These are phyloP conservation scores for Blumeriella jaapii DNA, from an alignment of 2,329 filamentous ascomycete species.

Conservation along the genomic window DNA sequence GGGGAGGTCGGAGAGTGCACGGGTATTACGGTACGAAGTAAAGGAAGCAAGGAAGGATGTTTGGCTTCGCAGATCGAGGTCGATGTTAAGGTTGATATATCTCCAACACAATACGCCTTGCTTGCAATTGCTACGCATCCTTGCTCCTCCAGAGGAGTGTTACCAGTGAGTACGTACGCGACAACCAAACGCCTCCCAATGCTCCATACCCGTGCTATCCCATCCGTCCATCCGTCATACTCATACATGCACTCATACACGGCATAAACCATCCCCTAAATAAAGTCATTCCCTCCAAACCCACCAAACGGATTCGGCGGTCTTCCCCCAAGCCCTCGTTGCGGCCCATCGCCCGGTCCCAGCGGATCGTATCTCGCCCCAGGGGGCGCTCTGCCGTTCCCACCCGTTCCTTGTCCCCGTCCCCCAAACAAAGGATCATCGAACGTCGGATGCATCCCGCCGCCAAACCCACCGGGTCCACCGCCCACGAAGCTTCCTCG, in stretches of 20 bases:
- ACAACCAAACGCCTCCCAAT: not conserved
- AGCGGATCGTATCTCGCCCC: conserved; percentile 88
- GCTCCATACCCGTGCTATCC: conserved; percentile 6
- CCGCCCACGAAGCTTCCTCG: conserved; percentile 51
- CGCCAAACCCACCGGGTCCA: conserved; percentile 45
- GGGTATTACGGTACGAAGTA: too few species aligned
- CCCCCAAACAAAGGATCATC: conserved; percentile 78
- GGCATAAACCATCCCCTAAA: conserved; percentile 25
- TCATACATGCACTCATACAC: not conserved
- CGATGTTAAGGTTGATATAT: too few species aligned
- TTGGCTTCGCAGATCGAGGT: too few species aligned
- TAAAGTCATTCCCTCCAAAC: conserved; percentile 44
- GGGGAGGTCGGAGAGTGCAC: too few species aligned
- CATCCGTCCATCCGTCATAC: too few species aligned
- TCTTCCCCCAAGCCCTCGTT: conserved; percentile 32
- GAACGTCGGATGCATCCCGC: conserved; percentile 93
- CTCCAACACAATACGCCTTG: too few species aligned
- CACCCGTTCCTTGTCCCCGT: conserved; percentile 34
- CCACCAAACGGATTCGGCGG: conserved; percentile 48
- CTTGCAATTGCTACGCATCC: too few species aligned
- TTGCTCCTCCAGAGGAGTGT: too few species aligned
- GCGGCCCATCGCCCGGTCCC: conserved; percentile 53
- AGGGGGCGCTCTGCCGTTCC: conserved; percentile 66
- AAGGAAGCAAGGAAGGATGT: too few species aligned
- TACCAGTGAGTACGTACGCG: too few species aligned